phyloP scores from a whole-genome alignment of 2,329 filamentous ascomycete genomes.

The Sordariomycetes sp. region DNA sequence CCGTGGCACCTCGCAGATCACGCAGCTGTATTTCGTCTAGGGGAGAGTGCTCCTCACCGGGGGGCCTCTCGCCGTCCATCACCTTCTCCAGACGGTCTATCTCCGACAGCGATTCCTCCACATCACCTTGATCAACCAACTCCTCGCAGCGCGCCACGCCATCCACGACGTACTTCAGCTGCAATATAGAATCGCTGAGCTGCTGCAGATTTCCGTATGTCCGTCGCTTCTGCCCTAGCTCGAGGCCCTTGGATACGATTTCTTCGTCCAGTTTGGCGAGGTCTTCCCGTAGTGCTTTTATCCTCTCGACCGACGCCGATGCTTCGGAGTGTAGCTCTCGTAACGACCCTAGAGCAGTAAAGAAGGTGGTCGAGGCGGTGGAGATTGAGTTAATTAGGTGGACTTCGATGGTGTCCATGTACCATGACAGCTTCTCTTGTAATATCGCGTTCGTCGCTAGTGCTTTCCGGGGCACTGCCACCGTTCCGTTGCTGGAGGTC shows the following conservation, averaged over 20 bases:
- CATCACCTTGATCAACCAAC: conserved; percentile 69
- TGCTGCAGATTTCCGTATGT: conserved; percentile 74
- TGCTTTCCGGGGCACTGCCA: conserved; percentile 58
- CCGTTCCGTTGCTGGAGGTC: conserved; percentile 39
- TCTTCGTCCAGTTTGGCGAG: conserved; percentile 71
- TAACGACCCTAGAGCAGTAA: conserved; percentile 81
- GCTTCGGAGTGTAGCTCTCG: conserved; percentile 87
- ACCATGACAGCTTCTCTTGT: conserved; percentile 98
- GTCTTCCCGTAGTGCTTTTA: conserved; percentile 69
- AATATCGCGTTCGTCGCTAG: conserved; percentile 93
- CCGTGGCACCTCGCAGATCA: conserved; percentile 65
- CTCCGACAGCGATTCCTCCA: conserved; percentile 65
- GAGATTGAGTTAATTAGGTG: conserved; percentile 95
- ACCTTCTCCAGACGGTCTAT: conserved; percentile 70
- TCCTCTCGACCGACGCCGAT: conserved; percentile 77
- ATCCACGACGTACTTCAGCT: conserved; percentile 67
- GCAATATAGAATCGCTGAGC: conserved; percentile 68
- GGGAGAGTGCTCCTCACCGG: conserved; percentile 14
- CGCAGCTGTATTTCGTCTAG: conserved; percentile 26
- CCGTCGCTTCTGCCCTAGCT: conserved; percentile 72
- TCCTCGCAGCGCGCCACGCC: conserved; percentile 65
- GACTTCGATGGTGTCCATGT: conserved; percentile 98
- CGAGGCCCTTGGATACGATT: conserved; percentile 72
- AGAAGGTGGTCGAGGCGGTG: conserved; percentile 89
- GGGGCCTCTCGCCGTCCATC: conserved; percentile 56